Conservation (phyloP, 1,284 basidiomycete species). For the Athelia sp. region DNA sequence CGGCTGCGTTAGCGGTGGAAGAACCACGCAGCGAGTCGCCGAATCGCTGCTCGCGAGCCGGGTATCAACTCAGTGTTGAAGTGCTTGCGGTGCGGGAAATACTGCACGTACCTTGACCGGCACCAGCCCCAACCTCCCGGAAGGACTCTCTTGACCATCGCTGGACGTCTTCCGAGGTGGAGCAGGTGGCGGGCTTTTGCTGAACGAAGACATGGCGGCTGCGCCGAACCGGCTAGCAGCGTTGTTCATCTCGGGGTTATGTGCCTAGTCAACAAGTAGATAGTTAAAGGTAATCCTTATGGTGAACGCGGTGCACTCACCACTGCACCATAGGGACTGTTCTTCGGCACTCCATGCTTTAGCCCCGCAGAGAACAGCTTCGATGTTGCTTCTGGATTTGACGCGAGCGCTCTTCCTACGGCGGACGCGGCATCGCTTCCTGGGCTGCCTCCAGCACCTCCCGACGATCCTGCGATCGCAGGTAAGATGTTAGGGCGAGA, state of each 20-base stretch:
- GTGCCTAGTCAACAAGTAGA: conserved; percentile 27
- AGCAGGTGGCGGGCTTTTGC: background rate
- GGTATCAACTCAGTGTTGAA: background rate
- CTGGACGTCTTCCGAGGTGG: conserved; percentile 4
- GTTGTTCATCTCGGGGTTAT: conserved; percentile 29
- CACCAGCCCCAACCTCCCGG: too few species aligned
- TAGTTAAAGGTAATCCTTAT: conserved; percentile 1
- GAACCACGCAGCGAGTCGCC: conserved; percentile 45
- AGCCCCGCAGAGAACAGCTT: conserved; percentile 38
- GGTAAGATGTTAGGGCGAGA: conserved; percentile 64
- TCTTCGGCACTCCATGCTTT: conserved; percentile 26
- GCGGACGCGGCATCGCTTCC: conserved; percentile 36
- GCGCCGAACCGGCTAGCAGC: conserved; percentile 47
- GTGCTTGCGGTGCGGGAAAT: background rate
- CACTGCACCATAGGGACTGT: conserved; percentile 24
- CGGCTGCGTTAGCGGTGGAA: conserved; percentile 34
- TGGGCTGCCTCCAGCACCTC: conserved; percentile 14
- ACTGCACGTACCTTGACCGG: too few species aligned
- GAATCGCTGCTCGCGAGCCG: conserved; percentile 37
- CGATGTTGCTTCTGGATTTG: conserved; percentile 38
- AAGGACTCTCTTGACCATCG: background rate
- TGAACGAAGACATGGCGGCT: conserved; percentile 37
- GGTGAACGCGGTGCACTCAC: conserved; percentile 17
- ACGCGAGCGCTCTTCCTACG: conserved; percentile 41
- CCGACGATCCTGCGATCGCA: conserved; percentile 8